Conservation (phyloP, 257 asterid genomes). For the Solanum habrochaites region DNA sequence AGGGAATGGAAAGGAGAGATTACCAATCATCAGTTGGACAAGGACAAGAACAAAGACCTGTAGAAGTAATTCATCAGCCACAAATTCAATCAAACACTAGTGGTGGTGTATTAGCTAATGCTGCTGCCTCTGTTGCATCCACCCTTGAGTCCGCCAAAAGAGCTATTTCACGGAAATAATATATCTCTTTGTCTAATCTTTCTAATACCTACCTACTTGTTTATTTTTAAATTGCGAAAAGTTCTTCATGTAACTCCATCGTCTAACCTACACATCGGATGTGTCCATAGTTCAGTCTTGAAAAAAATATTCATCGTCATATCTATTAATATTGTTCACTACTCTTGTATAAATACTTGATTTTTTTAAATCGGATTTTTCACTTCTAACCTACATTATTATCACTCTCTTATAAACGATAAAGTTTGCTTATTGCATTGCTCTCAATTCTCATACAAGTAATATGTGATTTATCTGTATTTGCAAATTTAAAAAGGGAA, state of each 20-base stretch:
- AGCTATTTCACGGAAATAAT: slow-evolving; percentile 26
- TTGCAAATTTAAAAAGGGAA: not conserved
- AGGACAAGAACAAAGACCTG: slow-evolving; percentile 25
- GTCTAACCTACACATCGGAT: not conserved
- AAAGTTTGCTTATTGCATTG: not conserved
- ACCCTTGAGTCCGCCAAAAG: slow-evolving; percentile 64
- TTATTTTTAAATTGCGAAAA: not conserved
- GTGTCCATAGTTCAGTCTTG: not conserved
- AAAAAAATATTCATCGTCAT: not conserved
- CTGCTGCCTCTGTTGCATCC: slow-evolving; percentile 52
- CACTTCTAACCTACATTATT: not conserved
- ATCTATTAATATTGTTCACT: too few relatives aligned
- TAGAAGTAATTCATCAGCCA: slow-evolving; percentile 38
- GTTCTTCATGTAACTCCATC: not conserved
- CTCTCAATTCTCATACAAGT: not conserved
- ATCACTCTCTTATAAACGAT: not conserved
- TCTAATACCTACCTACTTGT: not conserved
- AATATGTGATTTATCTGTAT: not conserved
- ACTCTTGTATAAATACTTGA: too few relatives aligned
- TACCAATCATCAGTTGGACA: slow-evolving; percentile 31
- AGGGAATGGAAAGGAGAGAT: slow-evolving; percentile 17
- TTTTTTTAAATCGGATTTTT: not conserved
- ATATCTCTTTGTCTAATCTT: not conserved
- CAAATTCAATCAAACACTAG: slow-evolving; percentile 25
- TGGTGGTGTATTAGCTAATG: slow-evolving; percentile 42